Percentiles rank a stretch among this genome's conserved stretches.
Conservation (phyloP, 2,329 filamentous ascomycete genomes). For the Acrodontium crateriforme region DNA sequence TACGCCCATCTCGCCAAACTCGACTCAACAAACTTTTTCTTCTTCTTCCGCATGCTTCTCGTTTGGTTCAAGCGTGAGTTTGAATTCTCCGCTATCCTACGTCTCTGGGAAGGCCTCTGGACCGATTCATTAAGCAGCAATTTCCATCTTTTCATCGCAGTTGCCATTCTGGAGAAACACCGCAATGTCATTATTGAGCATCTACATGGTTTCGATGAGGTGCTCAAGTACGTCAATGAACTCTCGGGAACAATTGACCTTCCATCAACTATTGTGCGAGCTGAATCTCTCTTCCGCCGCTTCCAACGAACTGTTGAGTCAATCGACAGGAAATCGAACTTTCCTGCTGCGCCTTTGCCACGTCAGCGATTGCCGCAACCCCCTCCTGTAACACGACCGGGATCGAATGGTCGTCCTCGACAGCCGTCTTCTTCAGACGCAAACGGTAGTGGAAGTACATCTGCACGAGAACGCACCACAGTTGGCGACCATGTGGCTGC, state of each 20-base stretch:
- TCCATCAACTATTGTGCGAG: constrained; percentile 69
- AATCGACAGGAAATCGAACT: constrained; percentile 81
- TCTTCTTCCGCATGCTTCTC: constrained; percentile 97
- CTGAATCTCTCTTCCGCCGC: constrained; percentile 74
- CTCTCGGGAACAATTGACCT: constrained; percentile 88
- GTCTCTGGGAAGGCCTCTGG: constrained; percentile 88
- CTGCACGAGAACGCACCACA: constrained; percentile 29
- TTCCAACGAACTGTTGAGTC: constrained; percentile 83
- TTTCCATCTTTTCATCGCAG: constrained; percentile 87
- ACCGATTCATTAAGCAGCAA: constrained; percentile 79
- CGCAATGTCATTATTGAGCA: constrained; percentile 94
- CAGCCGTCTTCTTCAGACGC: constrained; percentile 1
- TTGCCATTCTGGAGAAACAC: constrained; percentile 92
- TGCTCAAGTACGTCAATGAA: constrained; percentile 97
- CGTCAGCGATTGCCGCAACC: constrained; percentile 34
- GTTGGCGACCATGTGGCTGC: constrained; percentile 14
- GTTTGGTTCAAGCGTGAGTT: constrained; percentile 99
- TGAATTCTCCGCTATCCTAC: constrained; percentile 70
- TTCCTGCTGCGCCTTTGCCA: constrained; percentile 44
- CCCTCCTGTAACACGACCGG: constrained; percentile 9
- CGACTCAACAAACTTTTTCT: constrained; percentile 98
- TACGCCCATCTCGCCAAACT: constrained; percentile 80
- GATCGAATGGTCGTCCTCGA: constrained; percentile 10
- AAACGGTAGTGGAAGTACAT: constrained; percentile 8
- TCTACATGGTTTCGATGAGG: constrained; percentile 87